A percentile compares a stretch with the other conserved stretches of the same genome.
Conservation (phyloP, 305 asterid genomes). For the Fraxinus floribunda region DNA sequence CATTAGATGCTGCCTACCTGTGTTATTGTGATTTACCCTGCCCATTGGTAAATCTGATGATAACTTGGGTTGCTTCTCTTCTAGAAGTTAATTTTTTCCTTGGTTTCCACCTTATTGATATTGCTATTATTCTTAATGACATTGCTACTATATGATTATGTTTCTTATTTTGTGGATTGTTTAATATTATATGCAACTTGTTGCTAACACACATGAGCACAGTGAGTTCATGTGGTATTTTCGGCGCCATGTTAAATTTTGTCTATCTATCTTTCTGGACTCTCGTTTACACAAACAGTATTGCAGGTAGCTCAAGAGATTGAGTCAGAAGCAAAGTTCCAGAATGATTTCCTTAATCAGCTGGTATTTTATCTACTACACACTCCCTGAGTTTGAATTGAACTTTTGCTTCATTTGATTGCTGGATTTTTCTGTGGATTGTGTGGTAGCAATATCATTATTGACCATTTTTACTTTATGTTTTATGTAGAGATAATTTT, state of each 20-base stretch:
- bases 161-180: neutral
- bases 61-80: neutral
- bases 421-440: neutral
- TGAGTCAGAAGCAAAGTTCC: constrained; percentile 72
- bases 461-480: neutral
- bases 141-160: neutral
- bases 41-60: neutral
- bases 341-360: constrained; percentile 84
- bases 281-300: constrained; percentile 7
- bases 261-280: constrained; percentile 12
- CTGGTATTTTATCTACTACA: constrained; percentile 53
- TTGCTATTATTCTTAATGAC: neutral
- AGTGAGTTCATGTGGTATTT: neutral
- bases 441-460: neutral
- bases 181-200: neutral
- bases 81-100: neutral
- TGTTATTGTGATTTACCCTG: neutral
- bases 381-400: constrained; percentile 7
- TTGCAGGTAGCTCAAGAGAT: constrained; percentile 90
- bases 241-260: neutral
- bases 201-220: neutral
- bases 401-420: neutral
- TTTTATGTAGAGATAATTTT: neutral
- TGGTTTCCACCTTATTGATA: neutral
- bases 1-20: neutral